Percentiles rank a stretch among this genome's conserved stretches.
phyloP scores from a whole-genome alignment of 306 rosid genomes.

The Prunus mira region DNA sequence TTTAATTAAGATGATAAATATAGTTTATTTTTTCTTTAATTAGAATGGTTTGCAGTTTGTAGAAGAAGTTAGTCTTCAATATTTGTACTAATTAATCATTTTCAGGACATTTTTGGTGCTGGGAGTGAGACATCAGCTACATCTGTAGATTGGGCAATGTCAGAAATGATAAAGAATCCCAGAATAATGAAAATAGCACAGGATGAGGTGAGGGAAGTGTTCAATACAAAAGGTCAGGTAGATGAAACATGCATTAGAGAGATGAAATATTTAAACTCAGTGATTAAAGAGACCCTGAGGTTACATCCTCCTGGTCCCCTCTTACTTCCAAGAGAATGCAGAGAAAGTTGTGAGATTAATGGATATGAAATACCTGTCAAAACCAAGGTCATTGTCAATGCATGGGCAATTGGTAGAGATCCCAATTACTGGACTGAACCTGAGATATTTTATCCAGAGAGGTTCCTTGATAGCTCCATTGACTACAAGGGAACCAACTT shows the following conservation, averaged over 20 bases:
- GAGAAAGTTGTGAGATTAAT: slow-evolving; percentile 10
- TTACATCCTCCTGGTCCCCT: slow-evolving; percentile 25
- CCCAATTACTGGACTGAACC: slow-evolving; percentile 22
- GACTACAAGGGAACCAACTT: slow-evolving; percentile 15
- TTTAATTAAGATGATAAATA: not conserved
- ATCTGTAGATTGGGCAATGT: slow-evolving; percentile 27
- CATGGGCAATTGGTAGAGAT: slow-evolving; percentile 29
- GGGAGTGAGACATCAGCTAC: slow-evolving; percentile 28
- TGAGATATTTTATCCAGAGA: slow-evolving; percentile 22
- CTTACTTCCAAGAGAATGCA: slow-evolving; percentile 15
- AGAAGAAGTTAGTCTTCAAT: not conserved
- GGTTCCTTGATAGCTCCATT: slow-evolving; percentile 17
- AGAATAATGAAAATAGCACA: slow-evolving; percentile 16
- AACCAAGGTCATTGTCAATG: slow-evolving; percentile 26
- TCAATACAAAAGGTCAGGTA: not conserved
- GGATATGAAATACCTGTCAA: slow-evolving; percentile 27
- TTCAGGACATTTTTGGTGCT: slow-evolving; percentile 23
- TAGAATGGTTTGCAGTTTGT: not conserved
- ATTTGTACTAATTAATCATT: too few relatives aligned
- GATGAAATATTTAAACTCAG: slow-evolving; percentile 15
- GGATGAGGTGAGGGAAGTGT: slow-evolving; percentile 21
- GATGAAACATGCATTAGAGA: slow-evolving; percentile 9
- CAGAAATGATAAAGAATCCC: slow-evolving; percentile 23
- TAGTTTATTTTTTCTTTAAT: not conserved
- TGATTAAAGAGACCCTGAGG: slow-evolving; percentile 19